Evolutionary conservation across 495 filamentous ascomycete genomes (phyloP), one percentile per base, ranked within the genome.

Genomic region (Aspergillus homomorphus): DNA sequence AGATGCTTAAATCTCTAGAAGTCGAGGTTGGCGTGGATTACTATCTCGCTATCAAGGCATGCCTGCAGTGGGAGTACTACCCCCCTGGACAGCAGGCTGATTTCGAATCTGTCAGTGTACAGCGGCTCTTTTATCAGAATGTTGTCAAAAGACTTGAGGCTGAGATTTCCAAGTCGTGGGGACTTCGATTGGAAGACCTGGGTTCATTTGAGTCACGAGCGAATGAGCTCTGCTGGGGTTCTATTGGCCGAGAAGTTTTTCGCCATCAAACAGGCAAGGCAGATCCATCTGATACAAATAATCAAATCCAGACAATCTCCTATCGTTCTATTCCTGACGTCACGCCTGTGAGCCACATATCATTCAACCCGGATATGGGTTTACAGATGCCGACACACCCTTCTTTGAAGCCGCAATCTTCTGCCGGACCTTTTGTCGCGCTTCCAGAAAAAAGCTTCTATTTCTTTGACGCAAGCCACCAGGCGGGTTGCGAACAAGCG

Each of bases 41-140:
- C 54, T 71, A 71, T 56, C 68, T 71, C 51, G 68, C 68, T 44
- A 69, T 66, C 50, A 71, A 69, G 54, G 67, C 68, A 65, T 71
- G 68, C 64, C 62, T 71, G 14, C 20, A 52, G 21, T 51, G 64
- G 62, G 68, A 71, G 58, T 71, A 71, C 41, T 66, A 45, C 28
- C 68, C 68, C 30, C 24, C 33, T 53, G 68, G 68, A 62, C 57
- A 69, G 56, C 54, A 59, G 4, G 56, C 60, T 61, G 53, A 57
- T 56, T 71, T 71, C 43, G 68, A 71, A 38, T 55, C 49, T 62
- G 58, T 58, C 55, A 64, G 54, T 44, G 68, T 71, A 51, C 68
- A 71, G 53, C 56, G 67, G 51, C 68, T 69, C 45, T 71, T 71
- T 64, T 71, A 71, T 18, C 66, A 71, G 50, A 71, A 71, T 33